Conservation (phyloP, 371 early-diverging fungal species). For the Mucor mucedo region DNA sequence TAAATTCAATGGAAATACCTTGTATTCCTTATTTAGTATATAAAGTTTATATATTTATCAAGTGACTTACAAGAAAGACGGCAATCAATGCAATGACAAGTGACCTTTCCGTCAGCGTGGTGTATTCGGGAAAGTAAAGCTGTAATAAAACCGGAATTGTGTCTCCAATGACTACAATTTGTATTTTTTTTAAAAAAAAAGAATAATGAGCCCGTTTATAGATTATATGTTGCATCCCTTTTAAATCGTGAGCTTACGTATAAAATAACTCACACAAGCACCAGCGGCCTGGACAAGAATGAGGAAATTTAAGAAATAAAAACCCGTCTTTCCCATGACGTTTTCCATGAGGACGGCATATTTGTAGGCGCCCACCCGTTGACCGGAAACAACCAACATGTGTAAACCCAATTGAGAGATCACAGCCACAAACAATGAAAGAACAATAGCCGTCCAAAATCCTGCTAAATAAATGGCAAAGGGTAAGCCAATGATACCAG, state of each 20-base stretch:
- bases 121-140: constrained; percentile 43
- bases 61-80: constrained; percentile 45
- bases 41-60: neutral
- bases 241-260: constrained; percentile 33
- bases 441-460: constrained; percentile 54
- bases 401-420: constrained; percentile 52
- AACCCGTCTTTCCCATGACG: constrained; percentile 56
- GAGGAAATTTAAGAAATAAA: constrained; percentile 52
- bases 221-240: too few relatives aligned
- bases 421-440: constrained; percentile 51
- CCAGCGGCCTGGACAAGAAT: constrained; percentile 59
- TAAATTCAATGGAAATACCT: constrained; percentile 59
- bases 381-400: constrained; percentile 55
- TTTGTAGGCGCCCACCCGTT: constrained; percentile 48
- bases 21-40: neutral
- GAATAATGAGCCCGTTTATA: neutral
- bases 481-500: constrained; percentile 65
- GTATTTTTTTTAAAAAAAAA: neutral
- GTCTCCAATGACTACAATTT: constrained; percentile 58
- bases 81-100: constrained; percentile 53
- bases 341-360: constrained; percentile 58
- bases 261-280: constrained; percentile 58
- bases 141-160: constrained; percentile 60
- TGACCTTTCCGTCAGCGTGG: constrained; percentile 37
- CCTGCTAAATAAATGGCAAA: constrained; percentile 61